Evolutionary conservation across 2,329 filamentous ascomycete species (phyloP).

Genomic region (Cordyceps tenuipes): DNA sequence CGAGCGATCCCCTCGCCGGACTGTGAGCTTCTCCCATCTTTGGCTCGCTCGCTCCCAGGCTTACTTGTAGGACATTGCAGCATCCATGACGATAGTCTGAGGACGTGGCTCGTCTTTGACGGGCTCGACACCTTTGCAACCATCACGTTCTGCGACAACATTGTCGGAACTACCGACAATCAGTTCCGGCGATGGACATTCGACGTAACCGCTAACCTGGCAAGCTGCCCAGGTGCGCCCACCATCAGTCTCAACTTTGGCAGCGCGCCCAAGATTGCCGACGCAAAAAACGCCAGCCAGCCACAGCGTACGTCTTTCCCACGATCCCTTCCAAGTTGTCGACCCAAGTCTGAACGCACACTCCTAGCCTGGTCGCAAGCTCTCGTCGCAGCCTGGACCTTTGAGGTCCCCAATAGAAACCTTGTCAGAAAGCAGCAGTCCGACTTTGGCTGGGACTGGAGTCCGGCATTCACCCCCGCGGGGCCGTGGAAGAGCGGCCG

Average conservation of each 20-base stretch:
- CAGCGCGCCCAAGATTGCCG: conserved; percentile 15
- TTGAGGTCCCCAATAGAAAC: conserved; percentile 6
- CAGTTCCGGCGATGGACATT: conserved; percentile 56
- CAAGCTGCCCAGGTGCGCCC: background rate
- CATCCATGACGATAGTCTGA: conserved; percentile 25
- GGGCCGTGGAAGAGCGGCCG: conserved; percentile 54
- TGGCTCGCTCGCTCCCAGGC: too few species aligned
- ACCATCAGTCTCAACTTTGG: conserved; percentile 17
- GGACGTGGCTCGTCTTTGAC: conserved; percentile 47
- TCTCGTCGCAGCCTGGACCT: background rate
- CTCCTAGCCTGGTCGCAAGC: background rate
- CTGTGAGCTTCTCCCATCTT: conserved; percentile 22
- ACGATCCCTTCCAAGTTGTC: background rate
- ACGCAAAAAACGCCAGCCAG: background rate
- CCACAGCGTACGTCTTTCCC: background rate
- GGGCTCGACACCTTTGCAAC: conserved; percentile 54
- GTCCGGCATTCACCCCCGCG: conserved; percentile 52
- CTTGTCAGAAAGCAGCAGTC: conserved; percentile 50
- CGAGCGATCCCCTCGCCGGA: conserved; percentile 23
- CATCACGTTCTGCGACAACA: conserved; percentile 44
- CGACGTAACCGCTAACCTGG: conserved; percentile 41
- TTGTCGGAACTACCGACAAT: conserved; percentile 50
- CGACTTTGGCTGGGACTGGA: conserved; percentile 60
- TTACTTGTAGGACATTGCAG: conserved; percentile 6
- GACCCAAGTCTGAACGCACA: background rate